Evolutionary conservation across 352 stramenopile species (phyloP).

Genomic region (Phytopythium oedochilum): DNA sequence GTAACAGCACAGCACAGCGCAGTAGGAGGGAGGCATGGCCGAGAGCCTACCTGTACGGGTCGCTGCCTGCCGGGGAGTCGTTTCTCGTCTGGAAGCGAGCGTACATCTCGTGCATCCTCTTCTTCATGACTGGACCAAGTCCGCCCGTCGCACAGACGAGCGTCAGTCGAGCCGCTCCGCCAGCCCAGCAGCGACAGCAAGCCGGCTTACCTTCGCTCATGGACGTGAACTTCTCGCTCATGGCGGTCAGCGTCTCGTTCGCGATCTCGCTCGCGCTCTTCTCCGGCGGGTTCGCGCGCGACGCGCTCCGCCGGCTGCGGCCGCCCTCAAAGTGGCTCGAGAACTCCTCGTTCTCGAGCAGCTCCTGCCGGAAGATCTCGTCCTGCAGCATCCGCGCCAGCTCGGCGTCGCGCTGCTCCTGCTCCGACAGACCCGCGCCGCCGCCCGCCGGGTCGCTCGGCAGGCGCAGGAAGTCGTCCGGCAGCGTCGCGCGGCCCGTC

Average conservation of each 20-base stretch:
- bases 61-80: constrained; percentile 35
- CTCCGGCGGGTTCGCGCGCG: constrained; percentile 24
- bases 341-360: constrained; percentile 69
- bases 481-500: constrained; percentile 30
- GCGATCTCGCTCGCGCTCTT: constrained; percentile 71
- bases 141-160: constrained; percentile 1
- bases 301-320: constrained; percentile 12
- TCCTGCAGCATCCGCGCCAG: constrained; percentile 82
- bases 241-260: constrained; percentile 59
- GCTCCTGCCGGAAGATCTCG: constrained; percentile 75
- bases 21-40: too few species aligned
- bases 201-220: constrained; percentile 67
- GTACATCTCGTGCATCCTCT: constrained; percentile 81
- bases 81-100: constrained; percentile 73
- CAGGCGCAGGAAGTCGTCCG: constrained; percentile 70
- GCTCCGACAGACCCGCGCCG: constrained; percentile 32
- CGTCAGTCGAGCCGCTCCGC: background rate
- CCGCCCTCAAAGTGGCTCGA: constrained; percentile 56
- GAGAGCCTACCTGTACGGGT: constrained; percentile 50
- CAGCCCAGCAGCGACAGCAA: background rate
- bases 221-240: constrained; percentile 64
- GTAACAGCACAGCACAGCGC: background rate
- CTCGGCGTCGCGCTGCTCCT: constrained; percentile 65
- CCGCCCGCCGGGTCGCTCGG: constrained; percentile 20
- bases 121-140: constrained; percentile 52